Percentiles rank a stretch among this genome's conserved stretches.
These are phyloP conservation scores for Hibiscus syriacus DNA, from an alignment of 345 rosid genomes.

Conservation along the genomic window DNA sequence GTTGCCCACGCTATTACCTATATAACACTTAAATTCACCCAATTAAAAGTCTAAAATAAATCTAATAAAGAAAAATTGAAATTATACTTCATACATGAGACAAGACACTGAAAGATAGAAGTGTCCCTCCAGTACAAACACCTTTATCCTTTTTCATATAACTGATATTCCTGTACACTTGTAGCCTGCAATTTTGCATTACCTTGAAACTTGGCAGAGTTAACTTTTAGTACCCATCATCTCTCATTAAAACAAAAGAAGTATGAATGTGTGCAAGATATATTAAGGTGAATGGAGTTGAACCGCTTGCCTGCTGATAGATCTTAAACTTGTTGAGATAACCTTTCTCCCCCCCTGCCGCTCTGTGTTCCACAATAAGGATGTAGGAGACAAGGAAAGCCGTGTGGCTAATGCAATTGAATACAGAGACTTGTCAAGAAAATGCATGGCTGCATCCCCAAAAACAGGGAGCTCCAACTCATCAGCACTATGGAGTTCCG, in stretches of 20 bases:
- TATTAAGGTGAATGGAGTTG: neutral
- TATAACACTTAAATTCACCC: neutral
- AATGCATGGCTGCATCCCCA: conserved; percentile 47
- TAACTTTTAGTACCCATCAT: neutral
- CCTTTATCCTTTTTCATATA: neutral
- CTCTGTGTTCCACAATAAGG: conserved; percentile 48
- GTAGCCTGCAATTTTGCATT: neutral
- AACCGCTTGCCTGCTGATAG: conserved; percentile 48
- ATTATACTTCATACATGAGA: neutral
- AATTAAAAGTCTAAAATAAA: neutral
- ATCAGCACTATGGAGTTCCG: conserved; percentile 40
- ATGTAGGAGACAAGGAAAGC: conserved; percentile 41
- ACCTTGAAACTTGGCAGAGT: neutral
- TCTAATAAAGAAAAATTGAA: neutral
- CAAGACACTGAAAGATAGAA: neutral
- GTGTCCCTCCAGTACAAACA: neutral
- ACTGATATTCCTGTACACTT: neutral
- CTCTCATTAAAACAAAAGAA: neutral
- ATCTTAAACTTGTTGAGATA: conserved; percentile 55
- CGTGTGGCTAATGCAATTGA: conserved; percentile 57
- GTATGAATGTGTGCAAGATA: neutral
- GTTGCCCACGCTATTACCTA: neutral
- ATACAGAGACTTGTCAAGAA: conserved; percentile 70
- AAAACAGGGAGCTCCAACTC: conserved; percentile 44
- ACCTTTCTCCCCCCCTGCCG: conserved; percentile 46